These are phyloP conservation scores for Cadophora sp. DNA, from an alignment of 2,329 filamentous ascomycete genomes.

Conservation along the genomic window DNA sequence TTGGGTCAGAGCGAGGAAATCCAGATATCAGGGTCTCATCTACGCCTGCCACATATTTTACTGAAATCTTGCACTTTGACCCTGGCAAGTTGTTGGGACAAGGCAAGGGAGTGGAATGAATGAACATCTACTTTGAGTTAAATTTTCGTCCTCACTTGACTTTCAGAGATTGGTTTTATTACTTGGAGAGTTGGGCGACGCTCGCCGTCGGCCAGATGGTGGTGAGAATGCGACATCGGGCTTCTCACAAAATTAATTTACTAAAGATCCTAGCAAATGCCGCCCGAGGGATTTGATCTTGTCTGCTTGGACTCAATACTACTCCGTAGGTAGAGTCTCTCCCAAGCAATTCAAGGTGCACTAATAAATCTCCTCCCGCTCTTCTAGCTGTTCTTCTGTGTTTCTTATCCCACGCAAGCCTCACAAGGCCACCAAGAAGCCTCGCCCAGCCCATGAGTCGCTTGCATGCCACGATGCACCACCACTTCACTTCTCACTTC, in stretches of 20 bases:
- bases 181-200: background rate
- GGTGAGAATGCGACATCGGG: conserved; percentile 8
- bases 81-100: background rate
- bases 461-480: background rate
- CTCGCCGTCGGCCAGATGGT: conserved; percentile 1
- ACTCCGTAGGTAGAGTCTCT: background rate
- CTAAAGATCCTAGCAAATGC: background rate
- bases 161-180: background rate
- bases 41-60: background rate
- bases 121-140: background rate
- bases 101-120: background rate
- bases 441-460: background rate
- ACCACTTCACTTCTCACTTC: too few species aligned
- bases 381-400: background rate
- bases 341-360: background rate
- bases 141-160: conserved; percentile 10
- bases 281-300: background rate
- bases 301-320: background rate
- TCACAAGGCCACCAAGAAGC: conserved; percentile 3
- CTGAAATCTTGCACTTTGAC: conserved; percentile 11
- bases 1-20: background rate
- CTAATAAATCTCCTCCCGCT: background rate
- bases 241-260: background rate
- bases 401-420: conserved; percentile 22
- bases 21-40: conserved; percentile 10